Evolutionary conservation across 371 early-diverging fungal species (phyloP).

Genomic region (Rhizomucor pusillus): DNA sequence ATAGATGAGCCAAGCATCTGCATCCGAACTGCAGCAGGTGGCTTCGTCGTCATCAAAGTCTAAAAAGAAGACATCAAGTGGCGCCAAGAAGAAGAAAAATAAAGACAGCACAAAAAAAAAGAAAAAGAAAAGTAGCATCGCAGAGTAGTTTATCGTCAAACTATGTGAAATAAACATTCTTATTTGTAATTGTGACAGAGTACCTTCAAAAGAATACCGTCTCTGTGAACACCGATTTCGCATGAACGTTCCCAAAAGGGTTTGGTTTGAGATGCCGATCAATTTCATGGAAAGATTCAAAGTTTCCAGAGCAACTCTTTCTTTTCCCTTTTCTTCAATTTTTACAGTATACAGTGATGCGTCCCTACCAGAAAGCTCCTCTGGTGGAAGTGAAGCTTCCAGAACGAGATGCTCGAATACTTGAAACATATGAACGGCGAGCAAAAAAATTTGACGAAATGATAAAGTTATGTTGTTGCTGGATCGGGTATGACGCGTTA

Average conservation of each 20-base stretch:
- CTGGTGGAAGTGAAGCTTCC: slow-evolving; percentile 24
- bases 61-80: neutral
- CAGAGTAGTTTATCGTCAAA: too few species aligned
- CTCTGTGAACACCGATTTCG: too few species aligned
- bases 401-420: slow-evolving; percentile 31
- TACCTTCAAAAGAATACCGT: too few species aligned
- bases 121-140: slow-evolving; percentile 1
- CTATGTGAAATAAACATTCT: too few species aligned
- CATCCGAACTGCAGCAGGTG: too few species aligned
- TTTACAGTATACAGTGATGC: neutral
- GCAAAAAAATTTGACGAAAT: slow-evolving; percentile 42
- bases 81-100: neutral
- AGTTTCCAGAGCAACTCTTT: neutral
- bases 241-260: too few species aligned
- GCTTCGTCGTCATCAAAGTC: neutral
- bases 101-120: slow-evolving; percentile 7
- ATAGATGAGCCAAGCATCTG: too few species aligned
- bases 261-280: too few species aligned
- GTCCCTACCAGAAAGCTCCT: slow-evolving; percentile 4
- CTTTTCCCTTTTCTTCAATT: neutral
- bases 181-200: too few species aligned
- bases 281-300: too few species aligned
- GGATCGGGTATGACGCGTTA: slow-evolving; percentile 46
- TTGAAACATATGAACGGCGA: slow-evolving; percentile 35
- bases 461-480: slow-evolving; percentile 47